Evolutionary conservation across 441 rosid genomes (phyloP).

Genomic region (Brassica hybrid): DNA sequence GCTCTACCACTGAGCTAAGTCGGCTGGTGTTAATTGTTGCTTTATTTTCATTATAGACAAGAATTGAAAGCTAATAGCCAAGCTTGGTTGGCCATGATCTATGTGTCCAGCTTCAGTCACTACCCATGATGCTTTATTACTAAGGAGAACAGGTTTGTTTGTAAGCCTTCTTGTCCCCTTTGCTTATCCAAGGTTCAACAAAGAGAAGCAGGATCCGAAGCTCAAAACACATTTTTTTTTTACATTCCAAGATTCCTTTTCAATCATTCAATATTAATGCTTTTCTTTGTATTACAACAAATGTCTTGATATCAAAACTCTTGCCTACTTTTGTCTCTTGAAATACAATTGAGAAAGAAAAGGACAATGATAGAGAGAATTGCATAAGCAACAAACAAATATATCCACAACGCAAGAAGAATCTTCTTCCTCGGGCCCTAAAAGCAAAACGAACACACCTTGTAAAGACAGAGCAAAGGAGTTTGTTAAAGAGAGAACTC

Average conservation of each 20-base stretch:
- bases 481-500: constrained; percentile 1
- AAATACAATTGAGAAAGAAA: constrained; percentile 22
- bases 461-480: constrained; percentile 1
- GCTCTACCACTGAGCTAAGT: constrained; percentile 56
- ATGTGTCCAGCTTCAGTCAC: background rate
- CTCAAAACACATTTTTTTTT: background rate
- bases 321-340: constrained; percentile 11
- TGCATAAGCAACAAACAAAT: background rate
- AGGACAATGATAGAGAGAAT: background rate
- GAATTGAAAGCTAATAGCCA: background rate
- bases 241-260: background rate
- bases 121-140: background rate
- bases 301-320: constrained; percentile 8
- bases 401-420: constrained; percentile 23
- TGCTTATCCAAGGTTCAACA: background rate
- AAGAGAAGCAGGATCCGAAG: background rate
- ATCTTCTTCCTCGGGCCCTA: constrained; percentile 33
- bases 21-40: constrained; percentile 25
- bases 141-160: background rate
- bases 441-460: background rate
- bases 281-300: constrained; percentile 11
- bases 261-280: background rate
- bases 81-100: background rate
- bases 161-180: background rate
- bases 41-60: background rate